These are phyloP conservation scores for Mortierella sp. DNA, from an alignment of 371 early-diverging fungal genomes.

Conservation along the genomic window DNA sequence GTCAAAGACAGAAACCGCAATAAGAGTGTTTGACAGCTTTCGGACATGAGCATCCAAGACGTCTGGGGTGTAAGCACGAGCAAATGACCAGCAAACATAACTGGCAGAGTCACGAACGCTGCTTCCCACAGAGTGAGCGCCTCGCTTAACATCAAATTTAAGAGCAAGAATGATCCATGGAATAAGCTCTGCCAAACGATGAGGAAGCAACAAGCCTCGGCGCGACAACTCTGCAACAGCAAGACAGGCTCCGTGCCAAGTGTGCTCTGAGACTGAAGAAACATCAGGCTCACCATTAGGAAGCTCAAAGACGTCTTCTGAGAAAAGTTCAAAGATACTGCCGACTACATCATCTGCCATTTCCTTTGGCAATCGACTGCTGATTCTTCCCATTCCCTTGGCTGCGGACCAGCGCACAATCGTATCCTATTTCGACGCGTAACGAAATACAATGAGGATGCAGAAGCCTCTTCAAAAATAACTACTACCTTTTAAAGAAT, in stretches of 20 bases:
- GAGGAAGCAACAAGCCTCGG: constrained; percentile 85
- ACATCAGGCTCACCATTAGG: constrained; percentile 67
- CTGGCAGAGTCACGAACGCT: constrained; percentile 97
- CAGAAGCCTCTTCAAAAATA: background rate
- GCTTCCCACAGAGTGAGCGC: constrained; percentile 91
- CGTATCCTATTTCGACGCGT: constrained; percentile 84
- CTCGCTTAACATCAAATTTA: constrained; percentile 88
- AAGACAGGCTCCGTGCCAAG: constrained; percentile 97
- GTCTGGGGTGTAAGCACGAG: constrained; percentile 88
- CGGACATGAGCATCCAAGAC: constrained; percentile 71
- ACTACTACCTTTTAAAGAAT: background rate
- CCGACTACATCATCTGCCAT: constrained; percentile 87
- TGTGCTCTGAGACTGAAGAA: constrained; percentile 86
- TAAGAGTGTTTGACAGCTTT: constrained; percentile 78
- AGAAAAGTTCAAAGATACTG: constrained; percentile 80
- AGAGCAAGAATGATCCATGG: constrained; percentile 88
- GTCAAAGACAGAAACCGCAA: constrained; percentile 89
- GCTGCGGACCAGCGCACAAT: constrained; percentile 97
- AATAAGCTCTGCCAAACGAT: constrained; percentile 73
- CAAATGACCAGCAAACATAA: constrained; percentile 98
- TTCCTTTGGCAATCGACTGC: constrained; percentile 82
- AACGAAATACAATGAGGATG: background rate
- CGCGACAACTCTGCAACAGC: constrained; percentile 93
- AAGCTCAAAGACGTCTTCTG: constrained; percentile 69
- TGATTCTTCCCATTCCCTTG: constrained; percentile 93